These are phyloP conservation scores for Rosellinia necatrix DNA, from an alignment of 2,329 filamentous ascomycete species.

Conservation along the genomic window DNA sequence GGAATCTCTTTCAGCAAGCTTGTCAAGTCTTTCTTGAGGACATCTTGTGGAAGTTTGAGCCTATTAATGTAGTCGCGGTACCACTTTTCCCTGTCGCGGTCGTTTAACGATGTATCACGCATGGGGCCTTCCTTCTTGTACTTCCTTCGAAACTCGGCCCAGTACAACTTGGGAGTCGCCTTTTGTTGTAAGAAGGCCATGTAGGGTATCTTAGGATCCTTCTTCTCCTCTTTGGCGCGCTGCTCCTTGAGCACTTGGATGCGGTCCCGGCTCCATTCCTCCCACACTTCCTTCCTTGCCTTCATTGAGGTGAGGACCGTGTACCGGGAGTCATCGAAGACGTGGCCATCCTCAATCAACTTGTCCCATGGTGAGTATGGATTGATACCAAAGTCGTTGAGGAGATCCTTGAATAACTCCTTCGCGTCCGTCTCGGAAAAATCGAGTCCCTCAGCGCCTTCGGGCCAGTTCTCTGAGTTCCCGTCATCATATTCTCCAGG, in stretches of 20 bases:
- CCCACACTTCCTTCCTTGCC: constrained; percentile 79
- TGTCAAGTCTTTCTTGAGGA: constrained; percentile 71
- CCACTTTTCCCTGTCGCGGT: constrained; percentile 79
- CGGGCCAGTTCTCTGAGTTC: constrained; percentile 65
- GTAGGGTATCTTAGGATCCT: constrained; percentile 82
- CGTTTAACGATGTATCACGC: constrained; percentile 71
- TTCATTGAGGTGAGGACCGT: constrained; percentile 82
- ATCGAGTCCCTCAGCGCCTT: constrained; percentile 71
- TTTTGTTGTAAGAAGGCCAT: constrained; percentile 78
- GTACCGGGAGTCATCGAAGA: constrained; percentile 87
- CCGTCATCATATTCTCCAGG: constrained; percentile 76
- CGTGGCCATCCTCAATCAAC: constrained; percentile 77
- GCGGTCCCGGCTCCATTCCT: constrained; percentile 78
- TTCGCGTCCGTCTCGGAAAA: constrained; percentile 77
- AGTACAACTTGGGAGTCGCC: constrained; percentile 91
- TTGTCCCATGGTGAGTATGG: constrained; percentile 94
- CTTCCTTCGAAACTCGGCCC: constrained; percentile 95
- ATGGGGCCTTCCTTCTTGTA: constrained; percentile 81
- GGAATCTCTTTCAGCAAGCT: constrained; percentile 67
- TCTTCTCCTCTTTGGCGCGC: constrained; percentile 76
- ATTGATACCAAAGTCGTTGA: constrained; percentile 80
- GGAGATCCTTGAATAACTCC: constrained; percentile 80
- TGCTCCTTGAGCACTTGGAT: constrained; percentile 74
- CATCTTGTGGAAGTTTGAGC: constrained; percentile 67
- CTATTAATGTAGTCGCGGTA: constrained; percentile 76